These are phyloP conservation scores for Pythium sukuiense DNA, from an alignment of 352 stramenopile species.

Conservation along the genomic window DNA sequence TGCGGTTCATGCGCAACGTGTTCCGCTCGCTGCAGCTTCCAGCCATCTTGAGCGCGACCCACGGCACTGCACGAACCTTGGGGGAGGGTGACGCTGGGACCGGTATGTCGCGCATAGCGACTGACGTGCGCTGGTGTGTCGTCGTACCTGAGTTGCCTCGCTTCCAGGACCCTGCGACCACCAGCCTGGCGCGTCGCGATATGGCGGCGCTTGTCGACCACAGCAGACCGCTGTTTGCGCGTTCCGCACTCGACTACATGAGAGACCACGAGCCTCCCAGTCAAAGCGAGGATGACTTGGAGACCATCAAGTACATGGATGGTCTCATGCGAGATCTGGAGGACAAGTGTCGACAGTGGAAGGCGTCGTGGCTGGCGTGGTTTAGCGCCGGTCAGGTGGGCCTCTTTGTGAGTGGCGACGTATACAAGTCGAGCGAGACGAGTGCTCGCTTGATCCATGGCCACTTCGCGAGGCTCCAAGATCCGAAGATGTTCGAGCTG, in stretches of 20 bases:
- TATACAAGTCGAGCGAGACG: not conserved
- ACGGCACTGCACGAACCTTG: not conserved
- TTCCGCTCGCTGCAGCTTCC: not conserved
- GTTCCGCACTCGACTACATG: not conserved
- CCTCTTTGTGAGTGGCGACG: conserved; percentile 9
- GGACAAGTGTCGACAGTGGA: not conserved
- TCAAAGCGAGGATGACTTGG: not conserved
- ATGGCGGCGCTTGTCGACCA: not conserved
- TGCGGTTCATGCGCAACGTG: conserved; percentile 3
- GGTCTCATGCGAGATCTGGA: not conserved
- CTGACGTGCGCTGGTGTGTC: not conserved
- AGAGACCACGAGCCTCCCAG: not conserved
- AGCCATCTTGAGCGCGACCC: conserved; percentile 1
- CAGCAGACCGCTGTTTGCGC: conserved; percentile 5
- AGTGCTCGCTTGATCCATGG: not conserved
- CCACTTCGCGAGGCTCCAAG: conserved; percentile 2
- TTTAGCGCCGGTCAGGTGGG: conserved; percentile 1
- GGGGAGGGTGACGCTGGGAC: too few species aligned
- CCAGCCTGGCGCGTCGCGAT: not conserved
- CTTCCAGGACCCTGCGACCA: not conserved
- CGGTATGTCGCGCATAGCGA: too few species aligned
- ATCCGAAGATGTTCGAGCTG: conserved; percentile 1
- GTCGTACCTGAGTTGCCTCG: not conserved
- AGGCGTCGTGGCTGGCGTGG: not conserved
- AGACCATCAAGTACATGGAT: conserved; percentile 1